phyloP scores from a whole-genome alignment of 2,329 filamentous ascomycete genomes.

The Talaromyces marneffei region DNA sequence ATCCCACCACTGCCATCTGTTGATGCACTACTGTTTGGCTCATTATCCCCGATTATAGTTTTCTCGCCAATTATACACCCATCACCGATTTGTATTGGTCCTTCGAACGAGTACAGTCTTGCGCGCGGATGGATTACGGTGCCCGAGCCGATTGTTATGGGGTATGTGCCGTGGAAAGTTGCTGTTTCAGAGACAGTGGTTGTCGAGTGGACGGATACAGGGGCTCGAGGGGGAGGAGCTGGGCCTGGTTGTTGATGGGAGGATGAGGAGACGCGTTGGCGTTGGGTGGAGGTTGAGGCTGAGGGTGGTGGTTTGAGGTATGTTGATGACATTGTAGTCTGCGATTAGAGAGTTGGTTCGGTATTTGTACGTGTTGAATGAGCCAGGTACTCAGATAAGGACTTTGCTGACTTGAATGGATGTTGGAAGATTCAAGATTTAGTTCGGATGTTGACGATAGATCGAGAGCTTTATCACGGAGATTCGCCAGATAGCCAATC shows the following conservation, averaged over 20 bases:
- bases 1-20: conserved; percentile 4
- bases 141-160: conserved; percentile 70
- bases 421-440: neutral
- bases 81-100: conserved; percentile 73
- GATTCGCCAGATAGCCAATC: neutral
- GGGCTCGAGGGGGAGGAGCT: conserved; percentile 28
- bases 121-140: conserved; percentile 82
- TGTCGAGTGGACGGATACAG: conserved; percentile 32
- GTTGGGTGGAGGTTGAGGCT: conserved; percentile 4
- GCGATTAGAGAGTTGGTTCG: neutral
- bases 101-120: conserved; percentile 69
- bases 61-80: conserved; percentile 76
- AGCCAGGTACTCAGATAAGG: too few relatives aligned
- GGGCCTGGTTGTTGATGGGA: conserved; percentile 18
- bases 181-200: conserved; percentile 37
- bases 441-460: neutral
- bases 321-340: conserved; percentile 14
- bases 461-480: neutral
- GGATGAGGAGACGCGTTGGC: conserved; percentile 22
- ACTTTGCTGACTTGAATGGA: too few relatives aligned
- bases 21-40: conserved; percentile 33
- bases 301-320: conserved; percentile 24
- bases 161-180: conserved; percentile 58
- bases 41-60: conserved; percentile 39
- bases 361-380: neutral